Conservation (phyloP, 1,284 basidiomycete genomes). For the Irpex sp. region DNA sequence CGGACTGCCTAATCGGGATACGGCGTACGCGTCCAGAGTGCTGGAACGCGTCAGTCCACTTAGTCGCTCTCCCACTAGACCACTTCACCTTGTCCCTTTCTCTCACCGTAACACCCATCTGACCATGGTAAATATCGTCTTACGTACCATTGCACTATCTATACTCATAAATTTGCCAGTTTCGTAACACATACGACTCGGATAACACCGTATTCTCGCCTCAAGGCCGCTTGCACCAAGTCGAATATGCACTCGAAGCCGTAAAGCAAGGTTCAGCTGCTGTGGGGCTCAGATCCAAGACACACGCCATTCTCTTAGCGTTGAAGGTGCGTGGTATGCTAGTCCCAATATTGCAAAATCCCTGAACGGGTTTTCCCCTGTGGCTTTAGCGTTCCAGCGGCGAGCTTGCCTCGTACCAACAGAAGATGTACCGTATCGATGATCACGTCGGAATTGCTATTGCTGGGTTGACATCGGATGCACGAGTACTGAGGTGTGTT, state of each 20-base stretch:
- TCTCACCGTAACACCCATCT: not conserved
- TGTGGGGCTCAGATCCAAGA: slow-evolving; percentile 93
- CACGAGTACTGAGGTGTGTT: slow-evolving; percentile 87
- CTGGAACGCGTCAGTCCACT: slow-evolving; percentile 13
- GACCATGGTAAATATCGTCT: slow-evolving; percentile 9
- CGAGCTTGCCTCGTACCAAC: slow-evolving; percentile 97
- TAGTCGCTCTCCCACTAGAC: not conserved
- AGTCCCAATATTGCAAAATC: not conserved
- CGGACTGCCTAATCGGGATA: slow-evolving; percentile 7
- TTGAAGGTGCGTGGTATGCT: slow-evolving; percentile 63
- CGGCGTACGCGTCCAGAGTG: slow-evolving; percentile 13
- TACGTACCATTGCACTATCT: not conserved
- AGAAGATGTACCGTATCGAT: slow-evolving; percentile 99
- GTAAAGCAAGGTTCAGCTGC: slow-evolving; percentile 99
- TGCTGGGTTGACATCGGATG: slow-evolving; percentile 96
- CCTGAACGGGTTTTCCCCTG: not conserved
- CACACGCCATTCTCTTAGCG: slow-evolving; percentile 91
- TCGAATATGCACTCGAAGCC: slow-evolving; percentile 99
- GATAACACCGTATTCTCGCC: slow-evolving; percentile 97
- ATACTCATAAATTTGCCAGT: slow-evolving; percentile 43
- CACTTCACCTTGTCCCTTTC: slow-evolving; percentile 5
- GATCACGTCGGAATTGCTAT: slow-evolving; percentile 99
- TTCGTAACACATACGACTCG: slow-evolving; percentile 93
- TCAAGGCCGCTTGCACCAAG: slow-evolving; percentile 89
- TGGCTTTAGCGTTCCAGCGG: slow-evolving; percentile 89